Evolutionary conservation across 495 filamentous ascomycete species (phyloP), one percentile per base, ranked within the genome.

Genomic region (Podospora conica): DNA sequence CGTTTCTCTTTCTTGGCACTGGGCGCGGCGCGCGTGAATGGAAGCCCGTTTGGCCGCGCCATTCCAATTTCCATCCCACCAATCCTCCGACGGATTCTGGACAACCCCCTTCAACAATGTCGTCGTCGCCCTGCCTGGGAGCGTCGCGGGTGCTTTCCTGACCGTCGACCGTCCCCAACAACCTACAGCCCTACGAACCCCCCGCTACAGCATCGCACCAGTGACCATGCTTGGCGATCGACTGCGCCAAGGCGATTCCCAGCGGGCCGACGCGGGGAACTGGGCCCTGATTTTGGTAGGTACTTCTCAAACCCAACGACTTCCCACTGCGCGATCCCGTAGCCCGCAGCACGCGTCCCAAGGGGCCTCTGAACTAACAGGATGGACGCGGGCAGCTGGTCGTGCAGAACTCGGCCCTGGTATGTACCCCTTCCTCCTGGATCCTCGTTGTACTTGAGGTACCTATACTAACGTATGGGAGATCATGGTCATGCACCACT

Each of bases 401-500:
- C 0, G 60, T 85, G 9, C 85, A 86, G 68, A 85, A 85, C 65
- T 85, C 85, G 9, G 77, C 76, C 3, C 78, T 86, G 23, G 85
- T n/a, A n/a, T n/a, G n/a, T n/a, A n/a, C n/a, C n/a, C n/a, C n/a
- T n/a, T n/a, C n/a, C n/a, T n/a, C n/a, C n/a, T n/a, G n/a, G n/a
- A n/a, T n/a, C n/a, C n/a, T n/a, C n/a, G n/a, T n/a, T n/a, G n/a
- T n/a, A n/a, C n/a, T n/a, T n/a, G n/a, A n/a, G n/a, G n/a, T n/a
- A n/a, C n/a, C n/a, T n/a, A n/a, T n/a, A n/a, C n/a, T n/a, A n/a
- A n/a, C n/a, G n/a, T n/a, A n/a, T n/a, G n/a, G n/a, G n/a, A n/a
- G n/a, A n/a, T 87, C 20, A 74, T 87, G 70, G 81, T 89, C 24
- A 80, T 87, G 69, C 88, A 90, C 77, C 88, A 91, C 67, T 90